Conservation (phyloP, 345 rosid species). For the Eucalyptus microcorys region DNA sequence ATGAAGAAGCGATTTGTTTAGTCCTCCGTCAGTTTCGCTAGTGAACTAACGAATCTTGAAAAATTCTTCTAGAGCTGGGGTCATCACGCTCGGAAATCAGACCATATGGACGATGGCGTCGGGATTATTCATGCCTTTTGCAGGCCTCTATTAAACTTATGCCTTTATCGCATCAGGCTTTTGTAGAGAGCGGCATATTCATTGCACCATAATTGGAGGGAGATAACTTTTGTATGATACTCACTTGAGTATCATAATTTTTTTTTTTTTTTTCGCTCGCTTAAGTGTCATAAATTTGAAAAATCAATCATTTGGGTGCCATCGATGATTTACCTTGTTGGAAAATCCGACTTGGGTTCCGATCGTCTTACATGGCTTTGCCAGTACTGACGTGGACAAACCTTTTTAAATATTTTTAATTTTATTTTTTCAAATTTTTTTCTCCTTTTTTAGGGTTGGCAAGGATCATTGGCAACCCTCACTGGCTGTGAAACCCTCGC, state of each 20-base stretch:
- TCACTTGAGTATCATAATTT: too few relatives aligned
- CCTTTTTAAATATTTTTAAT: accelerated
- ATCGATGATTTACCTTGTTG: accelerated
- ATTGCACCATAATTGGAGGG: accelerated
- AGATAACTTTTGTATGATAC: too few relatives aligned
- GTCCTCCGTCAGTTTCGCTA: not conserved
- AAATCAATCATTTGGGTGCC: accelerated
- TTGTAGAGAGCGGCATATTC: not conserved
- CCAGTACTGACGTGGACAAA: accelerated
- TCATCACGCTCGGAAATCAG: not conserved
- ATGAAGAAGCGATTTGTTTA: not conserved
- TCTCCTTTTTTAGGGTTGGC: accelerated
- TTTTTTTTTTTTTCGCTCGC: accelerated
- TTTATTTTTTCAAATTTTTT: too few relatives aligned
- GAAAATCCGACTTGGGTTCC: too few relatives aligned
- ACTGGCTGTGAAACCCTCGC: too few relatives aligned
- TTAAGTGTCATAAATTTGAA: accelerated
- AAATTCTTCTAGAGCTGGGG: not conserved
- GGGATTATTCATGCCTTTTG: not conserved
- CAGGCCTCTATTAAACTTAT: not conserved
- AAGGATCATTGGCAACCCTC: too few relatives aligned
- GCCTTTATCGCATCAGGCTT: not conserved
- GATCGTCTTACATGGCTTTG: accelerated
- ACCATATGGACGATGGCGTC: too few relatives aligned
- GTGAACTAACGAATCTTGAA: not conserved